These are phyloP conservation scores for Boletus subparvulus DNA, from an alignment of 768 basidiomycete species.

Conservation along the genomic window DNA sequence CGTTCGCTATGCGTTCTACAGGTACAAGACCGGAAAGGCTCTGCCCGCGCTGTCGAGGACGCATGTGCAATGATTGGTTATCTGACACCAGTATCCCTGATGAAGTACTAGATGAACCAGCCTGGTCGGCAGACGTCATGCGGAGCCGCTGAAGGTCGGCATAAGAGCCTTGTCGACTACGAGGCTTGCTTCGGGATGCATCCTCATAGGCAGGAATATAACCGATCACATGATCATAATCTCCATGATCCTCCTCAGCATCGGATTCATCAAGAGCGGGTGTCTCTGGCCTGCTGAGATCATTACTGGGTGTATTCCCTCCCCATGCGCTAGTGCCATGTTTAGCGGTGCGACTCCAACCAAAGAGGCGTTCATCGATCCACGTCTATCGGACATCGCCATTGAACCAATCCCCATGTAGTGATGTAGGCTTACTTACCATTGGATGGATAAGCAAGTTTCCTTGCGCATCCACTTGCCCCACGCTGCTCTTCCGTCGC, in stretches of 20 bases:
- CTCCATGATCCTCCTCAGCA: constrained; percentile 77
- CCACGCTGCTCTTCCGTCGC: constrained; percentile 76
- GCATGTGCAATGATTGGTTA: constrained; percentile 45
- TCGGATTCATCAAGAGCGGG: constrained; percentile 82
- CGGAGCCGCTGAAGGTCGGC: constrained; percentile 79
- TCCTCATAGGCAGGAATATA: constrained; percentile 56
- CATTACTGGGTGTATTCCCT: constrained; percentile 52
- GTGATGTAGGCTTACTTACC: constrained; percentile 40
- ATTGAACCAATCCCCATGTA: background rate
- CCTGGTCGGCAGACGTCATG: constrained; percentile 27
- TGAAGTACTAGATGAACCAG: constrained; percentile 9
- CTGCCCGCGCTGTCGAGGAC: constrained; percentile 54
- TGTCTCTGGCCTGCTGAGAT: constrained; percentile 61
- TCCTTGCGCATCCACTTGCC: constrained; percentile 84
- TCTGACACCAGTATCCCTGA: constrained; percentile 27
- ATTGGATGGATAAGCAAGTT: constrained; percentile 86
- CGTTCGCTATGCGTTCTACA: constrained; percentile 59
- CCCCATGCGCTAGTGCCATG: constrained; percentile 90
- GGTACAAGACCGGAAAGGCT: constrained; percentile 66
- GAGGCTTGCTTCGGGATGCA: constrained; percentile 41
- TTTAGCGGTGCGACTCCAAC: constrained; percentile 77
- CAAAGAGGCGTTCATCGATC: constrained; percentile 92
- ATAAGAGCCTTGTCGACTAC: constrained; percentile 70
- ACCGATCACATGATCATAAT: constrained; percentile 87
- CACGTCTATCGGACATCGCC: constrained; percentile 51